These are phyloP conservation scores for Diaporthe citrichinensis DNA, from an alignment of 2,329 filamentous ascomycete genomes.

Conservation along the genomic window DNA sequence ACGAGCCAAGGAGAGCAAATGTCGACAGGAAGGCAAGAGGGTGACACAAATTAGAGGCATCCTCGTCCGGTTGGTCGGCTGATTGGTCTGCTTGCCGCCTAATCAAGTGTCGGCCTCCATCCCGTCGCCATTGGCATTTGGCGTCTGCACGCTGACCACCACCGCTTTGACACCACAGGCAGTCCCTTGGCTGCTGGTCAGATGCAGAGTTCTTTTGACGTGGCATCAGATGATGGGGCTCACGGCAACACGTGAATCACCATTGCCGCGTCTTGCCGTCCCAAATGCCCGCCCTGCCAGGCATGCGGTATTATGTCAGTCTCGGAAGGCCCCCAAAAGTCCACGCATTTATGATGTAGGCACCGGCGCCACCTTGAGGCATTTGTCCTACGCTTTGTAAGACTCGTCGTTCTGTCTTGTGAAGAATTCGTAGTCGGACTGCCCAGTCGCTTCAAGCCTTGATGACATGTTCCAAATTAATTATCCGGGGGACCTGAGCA, in stretches of 20 bases:
- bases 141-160: constrained; percentile 35
- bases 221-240: constrained; percentile 27
- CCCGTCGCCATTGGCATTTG: constrained; percentile 7
- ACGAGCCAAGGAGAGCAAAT: neutral
- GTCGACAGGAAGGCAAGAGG: constrained; percentile 8
- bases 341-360: neutral
- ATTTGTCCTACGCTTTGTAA: neutral
- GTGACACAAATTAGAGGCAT: constrained; percentile 14
- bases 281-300: neutral
- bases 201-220: constrained; percentile 30
- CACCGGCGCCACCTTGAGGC: neutral
- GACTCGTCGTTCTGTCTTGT: neutral
- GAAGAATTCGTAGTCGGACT: neutral
- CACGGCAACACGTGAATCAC: constrained; percentile 24
- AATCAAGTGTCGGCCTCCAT: constrained; percentile 6
- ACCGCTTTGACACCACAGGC: constrained; percentile 23
- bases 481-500: neutral
- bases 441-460: neutral
- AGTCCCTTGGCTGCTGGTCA: constrained; percentile 28
- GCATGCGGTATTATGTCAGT: neutral
- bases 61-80: constrained; percentile 22
- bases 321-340: neutral
- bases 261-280: constrained; percentile 23
- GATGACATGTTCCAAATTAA: neutral
- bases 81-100: constrained; percentile 28